Percentiles rank a stretch among this genome's conserved stretches.
phyloP scores from a whole-genome alignment of 2,329 filamentous ascomycete genomes.

The Aspergillus ruber region DNA sequence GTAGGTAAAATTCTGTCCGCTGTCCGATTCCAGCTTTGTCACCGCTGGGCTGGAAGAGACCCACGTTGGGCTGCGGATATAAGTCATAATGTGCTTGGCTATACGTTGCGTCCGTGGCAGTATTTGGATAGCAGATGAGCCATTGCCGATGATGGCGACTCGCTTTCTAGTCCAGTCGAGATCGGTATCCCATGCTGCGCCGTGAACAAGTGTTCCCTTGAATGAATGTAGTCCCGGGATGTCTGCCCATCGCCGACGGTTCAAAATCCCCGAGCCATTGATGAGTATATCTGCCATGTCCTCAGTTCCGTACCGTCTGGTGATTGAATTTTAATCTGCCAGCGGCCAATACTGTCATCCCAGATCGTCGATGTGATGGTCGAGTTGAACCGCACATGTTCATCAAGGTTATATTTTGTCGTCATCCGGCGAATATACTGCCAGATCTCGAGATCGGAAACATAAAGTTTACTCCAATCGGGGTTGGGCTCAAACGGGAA shows the following conservation, averaged over 20 bases:
- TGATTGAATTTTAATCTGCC: too few relatives aligned
- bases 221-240: constrained; percentile 6
- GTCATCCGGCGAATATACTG: constrained; percentile 13
- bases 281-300: constrained; percentile 4
- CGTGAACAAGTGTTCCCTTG: constrained; percentile 7
- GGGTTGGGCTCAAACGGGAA: constrained; percentile 8
- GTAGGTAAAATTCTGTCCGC: constrained; percentile 4
- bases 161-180: constrained; percentile 20
- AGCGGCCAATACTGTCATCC: background rate
- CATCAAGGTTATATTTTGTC: constrained; percentile 8
- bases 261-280: constrained; percentile 15
- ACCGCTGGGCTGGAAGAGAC: too few relatives aligned
- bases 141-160: constrained; percentile 22
- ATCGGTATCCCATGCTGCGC: constrained; percentile 5
- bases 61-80: constrained; percentile 19
- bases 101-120: constrained; percentile 13
- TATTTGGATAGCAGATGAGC: constrained; percentile 20
- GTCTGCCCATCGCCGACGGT: constrained; percentile 16
- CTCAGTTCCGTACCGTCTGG: background rate
- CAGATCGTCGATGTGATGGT: background rate
- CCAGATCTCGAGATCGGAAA: constrained; percentile 12
- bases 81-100: constrained; percentile 12
- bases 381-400: background rate
- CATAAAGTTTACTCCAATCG: too few relatives aligned
- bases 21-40: too few relatives aligned